These are phyloP conservation scores for Globisporangium cederbergense DNA, from an alignment of 352 stramenopile genomes.

Conservation along the genomic window DNA sequence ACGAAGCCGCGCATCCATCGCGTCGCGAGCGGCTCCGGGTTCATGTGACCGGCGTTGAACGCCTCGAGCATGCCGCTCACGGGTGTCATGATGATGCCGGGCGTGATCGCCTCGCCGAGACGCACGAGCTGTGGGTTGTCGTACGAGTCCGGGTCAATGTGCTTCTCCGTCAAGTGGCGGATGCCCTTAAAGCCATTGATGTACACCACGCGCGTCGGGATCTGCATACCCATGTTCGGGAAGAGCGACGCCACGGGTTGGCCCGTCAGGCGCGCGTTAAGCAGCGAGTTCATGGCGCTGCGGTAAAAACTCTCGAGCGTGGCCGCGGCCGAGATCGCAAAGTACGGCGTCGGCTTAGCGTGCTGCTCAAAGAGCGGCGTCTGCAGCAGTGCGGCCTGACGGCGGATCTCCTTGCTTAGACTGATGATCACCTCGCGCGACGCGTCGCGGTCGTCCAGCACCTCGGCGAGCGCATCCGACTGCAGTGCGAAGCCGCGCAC, in stretches of 20 bases:
- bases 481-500: constrained; percentile 77
- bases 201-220: constrained; percentile 90
- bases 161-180: constrained; percentile 80
- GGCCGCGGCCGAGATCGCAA: constrained; percentile 89
- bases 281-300: constrained; percentile 88
- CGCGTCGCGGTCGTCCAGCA: constrained; percentile 70
- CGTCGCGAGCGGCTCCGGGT: constrained; percentile 84
- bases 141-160: constrained; percentile 81
- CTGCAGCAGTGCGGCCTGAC: constrained; percentile 78
- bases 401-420: constrained; percentile 86
- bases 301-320: constrained; percentile 93
- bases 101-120: constrained; percentile 76
- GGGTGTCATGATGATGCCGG: constrained; percentile 92
- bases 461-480: constrained; percentile 58
- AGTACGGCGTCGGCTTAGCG: constrained; percentile 86
- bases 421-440: constrained; percentile 85
- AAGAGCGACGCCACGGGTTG: constrained; percentile 83
- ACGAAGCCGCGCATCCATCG: constrained; percentile 89
- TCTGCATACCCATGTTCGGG: constrained; percentile 93
- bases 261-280: constrained; percentile 86
- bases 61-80: constrained; percentile 90
- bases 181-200: constrained; percentile 94
- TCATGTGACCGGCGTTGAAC: constrained; percentile 93
- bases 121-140: constrained; percentile 78
- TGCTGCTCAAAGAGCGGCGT: constrained; percentile 91